Evolutionary conservation across 108 stramenopile genomes (phyloP).

Genomic region (Thalassiosira profunda): DNA sequence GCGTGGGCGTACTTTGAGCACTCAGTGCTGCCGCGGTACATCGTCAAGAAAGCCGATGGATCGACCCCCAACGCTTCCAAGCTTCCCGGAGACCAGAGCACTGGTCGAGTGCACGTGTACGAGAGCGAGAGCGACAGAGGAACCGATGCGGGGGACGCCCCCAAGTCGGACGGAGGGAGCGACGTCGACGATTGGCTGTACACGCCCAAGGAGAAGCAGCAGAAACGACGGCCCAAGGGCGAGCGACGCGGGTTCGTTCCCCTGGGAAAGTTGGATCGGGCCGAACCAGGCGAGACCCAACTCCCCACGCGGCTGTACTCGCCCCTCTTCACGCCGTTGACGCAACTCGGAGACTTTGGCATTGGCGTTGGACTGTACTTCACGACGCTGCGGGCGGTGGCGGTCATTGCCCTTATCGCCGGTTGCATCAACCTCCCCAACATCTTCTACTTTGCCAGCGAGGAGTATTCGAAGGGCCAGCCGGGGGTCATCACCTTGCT

Average conservation of each 20-base stretch:
- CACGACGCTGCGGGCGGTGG: conserved; percentile 66
- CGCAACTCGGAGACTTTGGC: conserved; percentile 60
- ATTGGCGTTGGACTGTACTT: conserved; percentile 79
- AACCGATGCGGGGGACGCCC: conserved; percentile 4
- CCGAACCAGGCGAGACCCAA: conserved; percentile 72
- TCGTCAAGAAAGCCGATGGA: conserved; percentile 31
- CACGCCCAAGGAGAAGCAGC: conserved; percentile 22
- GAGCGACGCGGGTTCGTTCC: conserved; percentile 11
- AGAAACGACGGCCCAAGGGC: conserved; percentile 38
- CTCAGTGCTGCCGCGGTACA: conserved; percentile 68
- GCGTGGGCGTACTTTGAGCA: conserved; percentile 95
- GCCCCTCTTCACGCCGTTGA: conserved; percentile 61
- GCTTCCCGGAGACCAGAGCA: conserved; percentile 2
- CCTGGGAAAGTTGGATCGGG: conserved; percentile 59
- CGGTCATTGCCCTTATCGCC: conserved; percentile 63
- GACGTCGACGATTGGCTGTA: conserved; percentile 59
- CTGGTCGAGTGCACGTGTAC: conserved; percentile 8
- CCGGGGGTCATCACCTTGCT: conserved; percentile 31
- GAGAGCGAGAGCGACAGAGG: conserved; percentile 10
- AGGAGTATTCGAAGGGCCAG: conserved; percentile 57
- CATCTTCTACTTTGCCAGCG: conserved; percentile 60
- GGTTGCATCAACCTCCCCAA: conserved; percentile 76
- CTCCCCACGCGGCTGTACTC: conserved; percentile 56
- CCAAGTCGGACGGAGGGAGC: conserved; percentile 20
- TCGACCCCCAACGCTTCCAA: conserved; percentile 3